Conservation (phyloP, 108 stramenopile genomes). For the Parietichytrium sp. region DNA sequence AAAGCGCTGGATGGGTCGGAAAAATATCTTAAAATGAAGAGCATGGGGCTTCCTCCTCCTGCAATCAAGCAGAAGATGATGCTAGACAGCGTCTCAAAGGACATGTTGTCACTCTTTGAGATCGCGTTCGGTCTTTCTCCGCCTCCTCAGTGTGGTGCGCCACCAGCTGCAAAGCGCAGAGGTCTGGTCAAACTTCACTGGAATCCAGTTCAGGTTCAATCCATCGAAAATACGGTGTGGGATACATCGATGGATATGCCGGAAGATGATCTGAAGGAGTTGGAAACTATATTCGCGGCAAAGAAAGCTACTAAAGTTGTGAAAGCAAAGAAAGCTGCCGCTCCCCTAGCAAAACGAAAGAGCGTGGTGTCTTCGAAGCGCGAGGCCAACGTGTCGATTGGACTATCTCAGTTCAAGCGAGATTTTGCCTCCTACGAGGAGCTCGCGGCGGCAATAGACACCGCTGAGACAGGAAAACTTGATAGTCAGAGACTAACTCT, state of each 20-base stretch:
- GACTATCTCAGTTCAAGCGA: neutral
- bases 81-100: neutral
- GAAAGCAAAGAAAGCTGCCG: neutral
- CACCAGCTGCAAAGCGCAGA: neutral
- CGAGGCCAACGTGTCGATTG: neutral
- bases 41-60: conserved; percentile 32
- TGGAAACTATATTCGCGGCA: neutral
- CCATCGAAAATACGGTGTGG: conserved; percentile 32
- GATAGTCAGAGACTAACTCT: neutral
- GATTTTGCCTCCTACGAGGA: neutral
- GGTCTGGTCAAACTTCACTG: neutral
- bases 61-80: conserved; percentile 31
- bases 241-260: neutral
- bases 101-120: neutral
- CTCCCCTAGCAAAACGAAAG: neutral
- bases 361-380: conserved; percentile 27
- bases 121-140: neutral
- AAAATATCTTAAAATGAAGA: conserved; percentile 32
- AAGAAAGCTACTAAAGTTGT: neutral
- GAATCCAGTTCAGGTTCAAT: conserved; percentile 9
- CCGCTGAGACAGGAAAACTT: conserved; percentile 2
- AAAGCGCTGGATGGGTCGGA: neutral
- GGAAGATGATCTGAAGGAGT: neutral
- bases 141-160: neutral
- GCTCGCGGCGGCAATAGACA: neutral